phyloP scores from a whole-genome alignment of 306 rosid genomes.

The Gastrolobium bilobum region DNA sequence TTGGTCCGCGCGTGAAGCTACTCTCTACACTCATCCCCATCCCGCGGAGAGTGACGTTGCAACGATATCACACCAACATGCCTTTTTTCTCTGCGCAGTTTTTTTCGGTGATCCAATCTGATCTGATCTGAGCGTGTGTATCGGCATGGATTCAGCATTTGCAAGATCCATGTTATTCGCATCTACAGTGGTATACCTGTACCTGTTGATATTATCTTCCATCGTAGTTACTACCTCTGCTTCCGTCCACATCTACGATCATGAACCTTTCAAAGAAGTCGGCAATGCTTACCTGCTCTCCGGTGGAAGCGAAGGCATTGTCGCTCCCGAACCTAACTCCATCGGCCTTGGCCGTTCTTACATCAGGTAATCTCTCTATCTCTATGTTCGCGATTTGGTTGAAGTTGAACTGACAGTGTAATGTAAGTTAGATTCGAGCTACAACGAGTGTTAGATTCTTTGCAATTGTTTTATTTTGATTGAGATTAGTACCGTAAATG shows the following conservation, averaged over 20 bases:
- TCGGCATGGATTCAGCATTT: slow-evolving; percentile 62
- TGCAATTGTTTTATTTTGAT: slow-evolving; percentile 15
- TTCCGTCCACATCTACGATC: slow-evolving; percentile 81
- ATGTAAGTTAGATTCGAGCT: neutral
- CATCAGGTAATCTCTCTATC: slow-evolving; percentile 64
- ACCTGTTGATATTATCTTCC: slow-evolving; percentile 24
- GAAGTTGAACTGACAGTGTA: neutral
- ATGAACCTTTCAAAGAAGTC: slow-evolving; percentile 71
- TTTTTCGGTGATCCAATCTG: slow-evolving; percentile 48
- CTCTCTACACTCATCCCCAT: neutral
- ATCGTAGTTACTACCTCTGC: slow-evolving; percentile 57
- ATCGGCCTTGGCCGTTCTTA: slow-evolving; percentile 63
- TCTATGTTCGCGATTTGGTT: slow-evolving; percentile 2
- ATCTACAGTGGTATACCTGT: slow-evolving; percentile 15
- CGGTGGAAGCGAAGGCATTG: slow-evolving; percentile 96
- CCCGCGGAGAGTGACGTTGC: slow-evolving; percentile 46
- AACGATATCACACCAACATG: slow-evolving; percentile 28
- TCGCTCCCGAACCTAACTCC: slow-evolving; percentile 48
- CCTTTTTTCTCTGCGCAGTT: slow-evolving; percentile 8
- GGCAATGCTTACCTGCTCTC: slow-evolving; percentile 92
- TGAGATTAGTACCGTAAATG: neutral
- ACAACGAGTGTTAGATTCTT: neutral
- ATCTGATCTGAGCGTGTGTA: slow-evolving; percentile 32
- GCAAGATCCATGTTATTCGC: slow-evolving; percentile 48
- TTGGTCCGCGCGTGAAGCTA: slow-evolving; percentile 30